Evolutionary conservation across 2,329 filamentous ascomycete genomes (phyloP), one percentile per base, ranked within the genome.

Genomic region (Paraphoma chrysanthemicola): DNA sequence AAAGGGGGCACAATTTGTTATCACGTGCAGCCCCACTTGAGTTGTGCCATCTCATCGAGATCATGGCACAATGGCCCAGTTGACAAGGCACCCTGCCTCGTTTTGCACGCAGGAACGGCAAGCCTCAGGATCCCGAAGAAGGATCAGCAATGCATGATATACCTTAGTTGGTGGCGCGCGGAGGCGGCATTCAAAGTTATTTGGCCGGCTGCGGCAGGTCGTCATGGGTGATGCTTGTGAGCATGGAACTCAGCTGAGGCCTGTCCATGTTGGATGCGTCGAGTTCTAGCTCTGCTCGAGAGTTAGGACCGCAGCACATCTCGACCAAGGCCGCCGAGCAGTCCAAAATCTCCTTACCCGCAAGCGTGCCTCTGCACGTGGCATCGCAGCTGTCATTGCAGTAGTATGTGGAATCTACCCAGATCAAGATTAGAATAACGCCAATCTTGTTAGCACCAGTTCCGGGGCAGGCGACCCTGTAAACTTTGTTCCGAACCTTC

Each of bases 401-500:
- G 39, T 48, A 48, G 36, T 16, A 38, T 12, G 54, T 53, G 51
- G 62, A 63, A 62, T 64, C 41, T 59, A 48, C 63, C 60, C 51
- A 44, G 49, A 51, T 47, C 38, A 16, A 42, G 44, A 23, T 36
- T 42, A 44, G 57, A 46, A 53, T 45, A 51, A 44, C 54, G 50
- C 53, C 56, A 48, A 55, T 53, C 51, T 57, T 47, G 44, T 54
- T 60, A 62, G 61, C 54, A 51, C 48, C 59, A 57, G 54, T 17
- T 38, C 57, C 60, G 64, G 66, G 56, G 58, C 57, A 56, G 54
- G 62, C 64, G 66, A 68, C 48, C 38, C 51, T 44, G 33, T 36
- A 57, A 67, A 66, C 64, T 54, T 56, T 59, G 53, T 63, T 48
- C 47, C 51, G 51, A 53, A 48, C 46, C 53, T 50, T 59, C 50